phyloP scores from a whole-genome alignment of 345 rosid species.

The Lagerstroemia speciosa region DNA sequence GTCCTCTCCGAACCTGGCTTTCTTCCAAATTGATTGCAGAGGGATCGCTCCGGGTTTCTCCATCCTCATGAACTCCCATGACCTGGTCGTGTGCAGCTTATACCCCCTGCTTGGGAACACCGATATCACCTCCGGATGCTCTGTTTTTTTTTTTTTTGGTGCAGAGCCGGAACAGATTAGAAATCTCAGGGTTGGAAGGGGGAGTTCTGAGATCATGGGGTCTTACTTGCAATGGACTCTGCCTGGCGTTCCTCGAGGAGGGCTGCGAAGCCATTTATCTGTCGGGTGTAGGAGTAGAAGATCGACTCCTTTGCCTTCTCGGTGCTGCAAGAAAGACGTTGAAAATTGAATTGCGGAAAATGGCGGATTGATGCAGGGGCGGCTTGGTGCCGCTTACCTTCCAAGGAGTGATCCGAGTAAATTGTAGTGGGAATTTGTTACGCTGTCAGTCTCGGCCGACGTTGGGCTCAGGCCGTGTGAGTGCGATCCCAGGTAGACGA shows the following conservation, averaged over 20 bases:
- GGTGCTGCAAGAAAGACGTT: constrained; percentile 14
- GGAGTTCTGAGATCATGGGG: no score
- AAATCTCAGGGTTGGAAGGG: no score
- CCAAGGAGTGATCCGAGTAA: constrained; percentile 27
- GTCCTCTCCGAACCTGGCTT: no score
- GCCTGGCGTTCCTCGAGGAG: constrained; percentile 34
- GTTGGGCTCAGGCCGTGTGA: constrained; percentile 10
- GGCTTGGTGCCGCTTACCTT: no score
- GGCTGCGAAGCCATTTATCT: constrained; percentile 52
- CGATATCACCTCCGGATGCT: constrained; percentile 28
- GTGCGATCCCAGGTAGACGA: constrained; percentile 32
- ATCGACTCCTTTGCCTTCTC: constrained; percentile 32
- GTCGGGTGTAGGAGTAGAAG: constrained; percentile 32
- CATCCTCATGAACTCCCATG: constrained; percentile 39
- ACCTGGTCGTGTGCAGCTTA: constrained; percentile 31
- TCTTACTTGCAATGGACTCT: constrained; percentile 19
- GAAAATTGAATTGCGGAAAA: no score
- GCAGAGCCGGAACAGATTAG: no score
- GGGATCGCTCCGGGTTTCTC: constrained; percentile 15
- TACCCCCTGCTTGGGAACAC: constrained; percentile 24
- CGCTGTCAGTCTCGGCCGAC: constrained; percentile 4
- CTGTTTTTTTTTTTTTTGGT: no score
- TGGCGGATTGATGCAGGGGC: no score
- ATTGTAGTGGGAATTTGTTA: constrained; percentile 17
- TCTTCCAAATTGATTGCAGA: neutral